These are phyloP conservation scores for Colletotrichum acutatum DNA, from an alignment of 2,329 filamentous ascomycete species.

Conservation along the genomic window DNA sequence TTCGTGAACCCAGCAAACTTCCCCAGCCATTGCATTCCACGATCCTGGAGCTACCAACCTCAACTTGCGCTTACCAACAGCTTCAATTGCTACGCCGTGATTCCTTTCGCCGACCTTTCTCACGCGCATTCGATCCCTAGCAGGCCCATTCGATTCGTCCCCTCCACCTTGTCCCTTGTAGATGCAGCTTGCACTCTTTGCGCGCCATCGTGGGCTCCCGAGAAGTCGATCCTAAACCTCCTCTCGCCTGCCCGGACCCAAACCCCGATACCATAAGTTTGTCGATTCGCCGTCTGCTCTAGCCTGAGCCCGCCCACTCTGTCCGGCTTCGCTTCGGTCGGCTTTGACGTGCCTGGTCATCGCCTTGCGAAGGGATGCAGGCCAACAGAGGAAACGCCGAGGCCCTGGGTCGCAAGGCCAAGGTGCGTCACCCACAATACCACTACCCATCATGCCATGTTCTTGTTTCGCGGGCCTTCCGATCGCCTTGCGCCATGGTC, in stretches of 20 bases:
- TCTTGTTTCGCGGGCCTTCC: not conserved
- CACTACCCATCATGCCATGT: not conserved
- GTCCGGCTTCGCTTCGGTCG: constrained; percentile 31
- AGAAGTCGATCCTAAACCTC: constrained; percentile 15
- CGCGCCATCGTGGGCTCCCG: constrained; percentile 16
- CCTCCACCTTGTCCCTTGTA: not conserved
- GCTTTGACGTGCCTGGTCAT: constrained; percentile 30
- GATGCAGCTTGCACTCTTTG: constrained; percentile 15
- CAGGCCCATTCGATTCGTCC: not conserved
- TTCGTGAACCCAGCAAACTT: constrained; percentile 13
- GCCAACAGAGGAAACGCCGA: constrained; percentile 67
- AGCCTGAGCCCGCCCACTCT: not conserved
- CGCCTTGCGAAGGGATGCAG: constrained; percentile 57
- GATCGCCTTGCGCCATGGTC: not conserved
- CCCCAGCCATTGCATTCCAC: constrained; percentile 12
- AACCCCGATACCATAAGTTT: not conserved
- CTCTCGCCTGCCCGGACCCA: not conserved
- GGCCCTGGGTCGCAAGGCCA: constrained; percentile 70
- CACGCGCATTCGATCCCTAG: not conserved
- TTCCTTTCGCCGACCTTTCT: not conserved
- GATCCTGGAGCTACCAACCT: not conserved
- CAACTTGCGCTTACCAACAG: not conserved
- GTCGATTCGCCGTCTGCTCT: not conserved
- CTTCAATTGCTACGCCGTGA: constrained; percentile 16
- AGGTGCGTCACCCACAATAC: constrained; percentile 52